Percentiles rank a stretch among this genome's conserved stretches.
Conservation (phyloP, 768 basidiomycete species). For the Pholiota molesta region DNA sequence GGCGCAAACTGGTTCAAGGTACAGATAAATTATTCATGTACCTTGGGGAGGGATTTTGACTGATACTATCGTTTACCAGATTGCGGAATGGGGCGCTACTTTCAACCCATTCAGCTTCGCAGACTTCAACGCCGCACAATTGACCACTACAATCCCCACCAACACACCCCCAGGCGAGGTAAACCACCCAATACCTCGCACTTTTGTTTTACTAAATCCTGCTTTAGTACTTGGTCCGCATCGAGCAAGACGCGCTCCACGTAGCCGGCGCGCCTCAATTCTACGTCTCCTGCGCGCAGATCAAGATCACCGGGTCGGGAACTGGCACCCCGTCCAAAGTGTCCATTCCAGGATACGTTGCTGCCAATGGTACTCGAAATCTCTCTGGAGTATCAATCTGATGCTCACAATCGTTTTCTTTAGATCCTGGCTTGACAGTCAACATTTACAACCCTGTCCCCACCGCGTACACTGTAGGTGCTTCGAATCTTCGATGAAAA, state of each 20-base stretch:
- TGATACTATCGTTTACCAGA: conserved; percentile 17
- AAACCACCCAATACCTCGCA: conserved; percentile 1
- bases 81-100: conserved; percentile 39
- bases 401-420: too few relatives aligned
- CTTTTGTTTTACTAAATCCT: background rate
- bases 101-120: conserved; percentile 36
- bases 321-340: conserved; percentile 45
- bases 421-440: conserved; percentile 40
- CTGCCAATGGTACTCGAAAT: conserved; percentile 11
- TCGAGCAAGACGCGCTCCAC: conserved; percentile 49
- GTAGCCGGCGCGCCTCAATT: conserved; percentile 43
- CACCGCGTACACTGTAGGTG: conserved; percentile 33
- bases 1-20: conserved; percentile 56
- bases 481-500: too few relatives aligned
- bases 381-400: too few relatives aligned
- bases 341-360: conserved; percentile 41
- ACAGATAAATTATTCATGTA: conserved; percentile 18
- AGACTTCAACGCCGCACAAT: conserved; percentile 27
- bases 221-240: conserved; percentile 45
- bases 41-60: too few relatives aligned
- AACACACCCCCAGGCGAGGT: conserved; percentile 42
- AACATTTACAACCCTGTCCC: conserved; percentile 45
- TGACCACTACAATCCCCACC: conserved; percentile 40
- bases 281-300: conserved; percentile 49
- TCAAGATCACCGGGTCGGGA: conserved; percentile 44